Percentiles rank a stretch among this genome's conserved stretches.
phyloP scores from a whole-genome alignment of 208 protist genomes.

The Leishmania braziliensis region DNA sequence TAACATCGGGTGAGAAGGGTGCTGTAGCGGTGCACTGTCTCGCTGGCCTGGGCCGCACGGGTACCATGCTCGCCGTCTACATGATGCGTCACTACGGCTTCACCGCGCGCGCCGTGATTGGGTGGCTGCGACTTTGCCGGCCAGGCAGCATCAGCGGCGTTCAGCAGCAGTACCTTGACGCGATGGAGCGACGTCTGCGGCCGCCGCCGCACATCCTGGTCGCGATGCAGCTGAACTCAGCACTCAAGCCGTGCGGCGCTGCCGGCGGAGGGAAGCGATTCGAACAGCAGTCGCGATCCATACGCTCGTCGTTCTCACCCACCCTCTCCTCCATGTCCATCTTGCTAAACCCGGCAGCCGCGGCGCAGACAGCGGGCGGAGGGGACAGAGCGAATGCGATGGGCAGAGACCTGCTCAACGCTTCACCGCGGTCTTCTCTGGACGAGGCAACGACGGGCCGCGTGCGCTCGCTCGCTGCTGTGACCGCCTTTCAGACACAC shows the following conservation, averaged over 20 bases:
- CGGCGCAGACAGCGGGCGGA: not conserved
- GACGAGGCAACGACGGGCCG: not conserved
- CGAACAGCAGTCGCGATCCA: not conserved
- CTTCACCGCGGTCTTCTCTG: not conserved
- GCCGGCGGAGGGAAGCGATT: not conserved
- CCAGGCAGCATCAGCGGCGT: conserved; percentile 96
- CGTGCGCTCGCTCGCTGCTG: not conserved
- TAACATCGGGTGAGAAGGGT: conserved; percentile 22
- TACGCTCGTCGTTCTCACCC: not conserved
- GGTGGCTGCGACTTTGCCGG: conserved; percentile 93
- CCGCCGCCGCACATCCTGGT: conserved; percentile 31
- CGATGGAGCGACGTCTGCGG: conserved; percentile 70
- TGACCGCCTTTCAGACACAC: conserved; percentile 22
- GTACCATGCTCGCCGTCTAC: conserved; percentile 91
- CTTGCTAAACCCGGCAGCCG: not conserved
- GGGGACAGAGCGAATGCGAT: not conserved
- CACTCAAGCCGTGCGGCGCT: not conserved
- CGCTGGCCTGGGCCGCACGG: conserved; percentile 96
- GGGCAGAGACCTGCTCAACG: not conserved
- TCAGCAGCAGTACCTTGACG: conserved; percentile 95
- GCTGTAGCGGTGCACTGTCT: conserved; percentile 96
- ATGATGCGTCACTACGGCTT: conserved; percentile 95
- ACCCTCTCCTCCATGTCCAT: not conserved
- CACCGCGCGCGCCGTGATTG: conserved; percentile 92
- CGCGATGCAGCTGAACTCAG: conserved; percentile 18